Evolutionary conservation across 2,329 filamentous ascomycete species (phyloP), one percentile per base, ranked within the genome.

Genomic region (Alternaria brassicicola): DNA sequence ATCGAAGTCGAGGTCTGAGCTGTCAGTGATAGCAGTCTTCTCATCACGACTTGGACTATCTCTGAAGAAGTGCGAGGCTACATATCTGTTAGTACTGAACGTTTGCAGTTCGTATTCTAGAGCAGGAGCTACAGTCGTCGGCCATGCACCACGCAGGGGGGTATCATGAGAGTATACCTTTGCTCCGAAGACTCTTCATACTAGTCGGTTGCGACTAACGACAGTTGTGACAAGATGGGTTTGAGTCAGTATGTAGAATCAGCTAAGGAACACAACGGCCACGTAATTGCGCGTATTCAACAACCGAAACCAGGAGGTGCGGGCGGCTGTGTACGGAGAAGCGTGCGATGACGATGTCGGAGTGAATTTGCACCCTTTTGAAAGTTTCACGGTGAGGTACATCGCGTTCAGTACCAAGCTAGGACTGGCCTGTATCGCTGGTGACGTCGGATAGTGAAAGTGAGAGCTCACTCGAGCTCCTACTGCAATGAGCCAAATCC

Each of bases 21-120:
- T 15, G 9, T 46, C 51, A 6, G 51, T 26, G 28, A 52, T 60
- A 2, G 66, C 66, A 6, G 48, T 51, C 33, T 59, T 62, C 47
- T 67, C 65, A 23, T 72, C 63, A n/a, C 57, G 55, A 45, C 42
- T 62, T 6, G 60, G 61, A 21, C 47, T 45, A n/a, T 64, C 56
- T 35, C 56, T 61, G 54, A 70, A 70, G 52, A 67, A 64, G n/a
- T 56, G 64, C 31, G 66, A 72, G 17, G 65, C 69, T 70, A 28
- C 2, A 2, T 21, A 2, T 5, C 2, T 25, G 10, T 60, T 23
- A 62, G 43, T 28, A 19, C 19, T 13, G 5, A 6, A 2, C 17
- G 9, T 49, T 26, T 28, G 45, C 28, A 39, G 43, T 30, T 7
- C 15, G 19, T 23, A n/a, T 39, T 10, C 10, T 13, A 21, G 21